Evolutionary conservation across 148 eudicot species (phyloP).

Genomic region (Persicaria tinctoria): DNA sequence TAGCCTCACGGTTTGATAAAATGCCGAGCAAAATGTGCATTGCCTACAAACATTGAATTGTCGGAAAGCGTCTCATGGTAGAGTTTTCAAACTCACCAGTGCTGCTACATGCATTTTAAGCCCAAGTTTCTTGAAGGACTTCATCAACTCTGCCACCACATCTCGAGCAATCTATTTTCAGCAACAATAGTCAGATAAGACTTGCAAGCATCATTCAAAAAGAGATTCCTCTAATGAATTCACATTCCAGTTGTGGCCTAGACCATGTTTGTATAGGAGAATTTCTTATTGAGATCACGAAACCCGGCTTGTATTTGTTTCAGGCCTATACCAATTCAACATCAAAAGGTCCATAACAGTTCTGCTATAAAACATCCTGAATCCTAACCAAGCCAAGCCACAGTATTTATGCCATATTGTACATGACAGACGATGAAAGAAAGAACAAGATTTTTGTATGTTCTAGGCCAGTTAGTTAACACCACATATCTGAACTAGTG

Average conservation of each 20-base stretch:
- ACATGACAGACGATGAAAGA: neutral
- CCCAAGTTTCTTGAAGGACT: conserved; percentile 46
- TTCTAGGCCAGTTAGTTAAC: neutral
- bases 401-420: neutral
- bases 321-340: neutral
- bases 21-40: neutral
- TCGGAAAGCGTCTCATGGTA: neutral
- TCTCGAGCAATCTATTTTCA: conserved; percentile 54
- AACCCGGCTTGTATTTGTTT: neutral
- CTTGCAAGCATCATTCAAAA: neutral
- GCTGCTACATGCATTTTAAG: conserved; percentile 61
- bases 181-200: conserved; percentile 7
- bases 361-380: neutral
- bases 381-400: neutral
- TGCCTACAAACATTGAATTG: neutral
- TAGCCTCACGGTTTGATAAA: neutral
- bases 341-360: neutral
- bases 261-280: neutral
- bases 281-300: neutral
- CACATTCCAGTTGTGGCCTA: neutral
- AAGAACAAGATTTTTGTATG: neutral
- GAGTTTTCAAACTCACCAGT: conserved; percentile 31
- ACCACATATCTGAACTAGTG: neutral
- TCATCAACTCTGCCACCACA: conserved; percentile 50
- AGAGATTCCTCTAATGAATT: conserved; percentile 2